Conservation (phyloP, 2,329 filamentous ascomycete species). For the Magnaporthiopsis incrustans region DNA sequence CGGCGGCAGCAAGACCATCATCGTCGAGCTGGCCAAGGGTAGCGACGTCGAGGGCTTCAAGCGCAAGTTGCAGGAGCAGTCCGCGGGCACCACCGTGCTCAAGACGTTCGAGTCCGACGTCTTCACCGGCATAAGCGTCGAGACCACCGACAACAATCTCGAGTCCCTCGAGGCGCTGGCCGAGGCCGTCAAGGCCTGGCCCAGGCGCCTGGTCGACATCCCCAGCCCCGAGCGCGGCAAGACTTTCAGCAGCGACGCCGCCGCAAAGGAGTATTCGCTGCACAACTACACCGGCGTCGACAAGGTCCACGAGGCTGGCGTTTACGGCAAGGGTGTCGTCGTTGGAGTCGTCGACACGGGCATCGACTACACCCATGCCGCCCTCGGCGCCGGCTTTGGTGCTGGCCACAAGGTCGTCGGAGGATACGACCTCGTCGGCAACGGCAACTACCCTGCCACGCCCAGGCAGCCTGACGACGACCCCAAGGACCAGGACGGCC, state of each 20-base stretch:
- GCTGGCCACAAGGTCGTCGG: conserved; percentile 16
- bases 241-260: conserved; percentile 14
- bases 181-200: conserved; percentile 5
- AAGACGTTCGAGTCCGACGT: conserved; percentile 5
- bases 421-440: conserved; percentile 18
- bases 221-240: conserved; percentile 3
- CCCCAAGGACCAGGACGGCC: conserved; percentile 15
- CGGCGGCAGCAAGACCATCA: not conserved
- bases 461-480: conserved; percentile 14
- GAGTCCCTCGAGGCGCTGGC: not conserved
- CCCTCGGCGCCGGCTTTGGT: conserved; percentile 20
- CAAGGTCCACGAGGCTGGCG: conserved; percentile 13
- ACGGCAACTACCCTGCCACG: conserved; percentile 8
- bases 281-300: conserved; percentile 16
- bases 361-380: conserved; percentile 15
- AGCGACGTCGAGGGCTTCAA: not conserved
- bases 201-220: not conserved
- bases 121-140: conserved; percentile 3
- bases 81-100: not conserved
- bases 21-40: not conserved
- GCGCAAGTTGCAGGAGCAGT: not conserved
- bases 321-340: conserved; percentile 13
- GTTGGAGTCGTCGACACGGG: conserved; percentile 17
- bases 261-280: conserved; percentile 13
- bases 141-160: conserved; percentile 7